These are phyloP conservation scores for Apostasia ramifera DNA, from an alignment of 106 monocot genomes.

Conservation along the genomic window DNA sequence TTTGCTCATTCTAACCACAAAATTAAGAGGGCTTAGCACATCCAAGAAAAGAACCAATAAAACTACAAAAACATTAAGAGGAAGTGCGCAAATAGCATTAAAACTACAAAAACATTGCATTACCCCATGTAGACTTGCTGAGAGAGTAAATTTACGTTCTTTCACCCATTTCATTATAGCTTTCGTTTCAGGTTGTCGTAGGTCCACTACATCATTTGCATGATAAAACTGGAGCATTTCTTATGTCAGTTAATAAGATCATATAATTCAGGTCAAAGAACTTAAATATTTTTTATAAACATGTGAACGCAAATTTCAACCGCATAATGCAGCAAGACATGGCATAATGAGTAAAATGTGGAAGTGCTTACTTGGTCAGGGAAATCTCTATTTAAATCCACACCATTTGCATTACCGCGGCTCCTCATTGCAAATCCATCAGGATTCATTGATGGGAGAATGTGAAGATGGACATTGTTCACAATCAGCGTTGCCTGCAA, in stretches of 20 bases:
- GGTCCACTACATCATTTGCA: conserved; percentile 42
- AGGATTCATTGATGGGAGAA: conserved; percentile 99
- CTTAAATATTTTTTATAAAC: no score
- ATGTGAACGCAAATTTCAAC: background rate
- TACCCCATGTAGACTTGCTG: conserved; percentile 99
- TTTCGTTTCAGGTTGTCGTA: conserved; percentile 88
- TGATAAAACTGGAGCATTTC: conserved; percentile 57
- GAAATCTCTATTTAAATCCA: conserved; percentile 97
- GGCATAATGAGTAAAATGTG: background rate
- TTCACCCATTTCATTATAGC: conserved; percentile 87
- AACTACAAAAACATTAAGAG: background rate
- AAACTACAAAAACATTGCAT: conserved; percentile 1
- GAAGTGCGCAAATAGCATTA: background rate
- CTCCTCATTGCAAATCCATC: conserved; percentile 91
- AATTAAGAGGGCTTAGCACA: background rate
- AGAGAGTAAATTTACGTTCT: conserved; percentile 67
- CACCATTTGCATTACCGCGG: conserved; percentile 92
- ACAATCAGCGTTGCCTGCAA: conserved; percentile 76
- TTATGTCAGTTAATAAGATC: conserved; percentile 8
- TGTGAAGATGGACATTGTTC: conserved; percentile 81
- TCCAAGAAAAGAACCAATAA: background rate
- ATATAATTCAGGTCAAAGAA: no score
- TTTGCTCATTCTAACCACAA: background rate
- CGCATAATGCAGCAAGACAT: background rate
- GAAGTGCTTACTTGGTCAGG: conserved; percentile 74